Base-by-base conservation (phyloP, 352 stramenopile genomes). In the Aphanomyces astaci region DNA sequence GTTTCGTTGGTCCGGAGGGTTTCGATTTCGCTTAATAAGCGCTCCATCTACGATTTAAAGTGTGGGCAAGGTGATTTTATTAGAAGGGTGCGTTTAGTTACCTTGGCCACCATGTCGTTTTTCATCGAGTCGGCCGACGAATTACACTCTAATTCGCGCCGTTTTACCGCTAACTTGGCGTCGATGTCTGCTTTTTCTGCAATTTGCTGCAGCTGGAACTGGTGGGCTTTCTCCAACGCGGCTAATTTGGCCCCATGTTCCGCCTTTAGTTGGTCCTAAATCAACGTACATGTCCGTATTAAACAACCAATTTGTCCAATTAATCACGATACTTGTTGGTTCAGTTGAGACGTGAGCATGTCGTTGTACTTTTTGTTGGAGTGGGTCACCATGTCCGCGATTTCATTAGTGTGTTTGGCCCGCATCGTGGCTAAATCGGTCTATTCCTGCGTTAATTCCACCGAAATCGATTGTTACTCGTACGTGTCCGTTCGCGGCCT, bases 341-440 rank as follows among this genome's bases (percentile, higher is more conserved):
- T 78, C 13, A 95, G 65, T 64, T 94, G 84, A 4, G 89, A 73
- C 2, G 75, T 76, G 64, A 93, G 74, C 85, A 95, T 91, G 31
- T 72, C 60, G 59, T 88, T 87, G 67, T 84, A 90, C 59, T 88
- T 86, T 31, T 79, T 72, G 53, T 93, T 93, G 9, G 75, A 81
- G 40, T 73, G 82, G 9, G 75, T 87, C 45, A 90, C 80, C 33
- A 89, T 71, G 52, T 89, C 71, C 25, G 86, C 76, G 28, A 89
- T 59, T 59, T 96, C 87, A 24, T 84, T 72, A 1, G 57, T 62
- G 71, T 91, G 78, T 56, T 86, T 74, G 53, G 62, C 31, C 33
- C 40, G 63, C 22, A 84, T 45, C 48, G 75, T 70, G 1, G 74
- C 70, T 3, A 83, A 11, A 22, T 75, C 72, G 4, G 67, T 46